Base-by-base conservation (phyloP, 306 rosid genomes). In the Abrus pulchellus region DNA sequence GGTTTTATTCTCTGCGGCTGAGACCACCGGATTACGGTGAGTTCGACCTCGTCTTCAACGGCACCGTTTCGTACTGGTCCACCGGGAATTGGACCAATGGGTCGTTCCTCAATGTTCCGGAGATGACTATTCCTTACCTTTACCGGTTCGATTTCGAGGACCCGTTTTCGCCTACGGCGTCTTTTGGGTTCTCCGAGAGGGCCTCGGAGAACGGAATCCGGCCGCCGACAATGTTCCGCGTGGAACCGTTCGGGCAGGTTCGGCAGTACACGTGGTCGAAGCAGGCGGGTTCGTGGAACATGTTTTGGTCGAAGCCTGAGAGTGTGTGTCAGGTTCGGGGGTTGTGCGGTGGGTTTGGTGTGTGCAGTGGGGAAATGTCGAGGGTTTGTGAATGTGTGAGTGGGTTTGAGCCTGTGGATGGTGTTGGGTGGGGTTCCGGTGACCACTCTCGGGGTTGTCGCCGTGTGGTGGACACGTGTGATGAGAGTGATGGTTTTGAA, bases 71-170 rank as follows among this genome's bases (percentile, higher is more conserved):
- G 11, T 94, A 91, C 10, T 94, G 98, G 98, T 72, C 61, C 7
- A 90, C 97, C 38, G 98, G 98, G 1, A 71, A 76, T 1, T 94
- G 98, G 98, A 85, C 84, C 32, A 90, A 90, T 13, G 8, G 80
- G 5, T 32, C 65, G 0, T 94, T 94, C 59, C 3, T 20, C 0
- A 63, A 85, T 30, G 90, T 94, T 11, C 98, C 97, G 5, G 88
- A 94, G 63, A 94, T 94, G 98, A 36, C 28, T 2, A 38, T 86
- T 3, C 97, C 93, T 7, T 93, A 91, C 62, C 76, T 94, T 1
- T 94, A 94, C 78, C 9, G 5, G n/a, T 94, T 91, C 79, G 20
- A 86, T 44, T 94, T 94, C 43, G 55, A 10, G 0, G 67, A 83
- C 52, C 89, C 98, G 0, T 89, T 65, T 33, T 76, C 78, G 5